Conservation (phyloP, 805 yeast genomes). For the Candida jianshihensis region DNA sequence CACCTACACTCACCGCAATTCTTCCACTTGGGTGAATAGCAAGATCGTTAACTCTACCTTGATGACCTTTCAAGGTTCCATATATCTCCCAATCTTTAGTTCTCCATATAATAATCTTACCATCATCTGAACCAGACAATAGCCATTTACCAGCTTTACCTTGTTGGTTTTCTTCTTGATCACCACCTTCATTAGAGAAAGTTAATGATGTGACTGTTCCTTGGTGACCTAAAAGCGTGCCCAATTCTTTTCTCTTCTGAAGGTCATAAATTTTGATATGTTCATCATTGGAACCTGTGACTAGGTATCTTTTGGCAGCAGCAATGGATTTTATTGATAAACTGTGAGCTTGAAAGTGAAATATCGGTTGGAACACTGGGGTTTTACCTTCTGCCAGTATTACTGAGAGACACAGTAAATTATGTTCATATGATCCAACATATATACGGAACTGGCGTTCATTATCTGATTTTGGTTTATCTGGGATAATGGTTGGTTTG, state of each 20-base stretch:
- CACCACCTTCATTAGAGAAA: slow-evolving; percentile 51
- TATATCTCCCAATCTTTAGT: slow-evolving; percentile 94
- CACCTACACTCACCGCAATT: slow-evolving; percentile 84
- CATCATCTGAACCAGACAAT: slow-evolving; percentile 85
- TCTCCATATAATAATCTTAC: slow-evolving; percentile 86
- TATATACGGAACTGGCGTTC: slow-evolving; percentile 60
- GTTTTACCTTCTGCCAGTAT: slow-evolving; percentile 43
- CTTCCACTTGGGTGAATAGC: slow-evolving; percentile 87
- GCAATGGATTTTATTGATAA: slow-evolving; percentile 83
- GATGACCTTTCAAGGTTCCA: slow-evolving; percentile 85
- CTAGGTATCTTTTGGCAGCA: slow-evolving; percentile 74
- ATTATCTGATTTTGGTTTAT: neutral
- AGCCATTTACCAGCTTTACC: slow-evolving; percentile 74
- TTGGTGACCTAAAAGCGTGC: slow-evolving; percentile 80
- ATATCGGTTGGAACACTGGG: slow-evolving; percentile 83
- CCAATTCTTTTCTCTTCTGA: slow-evolving; percentile 89
- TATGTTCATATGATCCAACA: slow-evolving; percentile 95
- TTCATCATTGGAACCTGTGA: slow-evolving; percentile 93
- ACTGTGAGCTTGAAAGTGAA: slow-evolving; percentile 93
- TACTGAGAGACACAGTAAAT: slow-evolving; percentile 74
- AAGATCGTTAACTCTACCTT: slow-evolving; percentile 73
- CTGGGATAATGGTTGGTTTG: slow-evolving; percentile 21
- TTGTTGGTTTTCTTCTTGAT: slow-evolving; percentile 12
- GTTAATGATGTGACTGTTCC: slow-evolving; percentile 78
- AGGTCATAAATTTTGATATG: slow-evolving; percentile 91